A percentile compares a stretch with the other conserved stretches of the same genome.
These are phyloP conservation scores for Panellus pusillus DNA, from an alignment of 768 basidiomycete species.

Conservation along the genomic window DNA sequence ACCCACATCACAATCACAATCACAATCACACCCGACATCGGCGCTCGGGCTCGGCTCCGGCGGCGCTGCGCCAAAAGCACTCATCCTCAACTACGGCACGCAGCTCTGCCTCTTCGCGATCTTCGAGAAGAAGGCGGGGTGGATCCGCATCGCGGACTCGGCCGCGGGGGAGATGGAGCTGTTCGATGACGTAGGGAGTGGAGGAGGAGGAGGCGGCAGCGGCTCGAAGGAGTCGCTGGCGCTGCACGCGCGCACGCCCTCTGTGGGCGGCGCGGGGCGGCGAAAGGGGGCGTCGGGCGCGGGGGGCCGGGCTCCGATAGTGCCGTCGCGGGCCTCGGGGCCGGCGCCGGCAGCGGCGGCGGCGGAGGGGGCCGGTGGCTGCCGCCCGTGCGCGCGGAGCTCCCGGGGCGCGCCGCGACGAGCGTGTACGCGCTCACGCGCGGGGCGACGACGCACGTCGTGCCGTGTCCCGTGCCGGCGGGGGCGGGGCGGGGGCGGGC, in stretches of 20 bases:
- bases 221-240: conserved; percentile 15
- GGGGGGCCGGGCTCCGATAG: too few relatives aligned
- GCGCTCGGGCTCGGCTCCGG: conserved; percentile 44
- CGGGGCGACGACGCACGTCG: conserved; percentile 66
- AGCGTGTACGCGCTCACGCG: conserved; percentile 64
- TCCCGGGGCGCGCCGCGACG: conserved; percentile 38
- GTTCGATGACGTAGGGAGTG: conserved; percentile 38
- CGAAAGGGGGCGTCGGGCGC: conserved; percentile 26
- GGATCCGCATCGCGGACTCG: conserved; percentile 79
- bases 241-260: conserved; percentile 35
- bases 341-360: background rate
- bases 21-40: conserved; percentile 17
- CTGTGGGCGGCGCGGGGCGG: conserved; percentile 33
- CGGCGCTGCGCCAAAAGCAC: conserved; percentile 28
- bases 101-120: conserved; percentile 80
- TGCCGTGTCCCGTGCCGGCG: conserved; percentile 67
- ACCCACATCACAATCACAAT: conserved; percentile 4
- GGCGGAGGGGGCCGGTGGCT: conserved; percentile 48
- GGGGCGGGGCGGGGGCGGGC: conserved; percentile 40
- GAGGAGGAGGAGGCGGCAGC: too few relatives aligned
- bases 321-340: conserved; percentile 28
- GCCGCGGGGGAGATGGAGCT: conserved; percentile 79
- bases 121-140: conserved; percentile 86
- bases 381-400: conserved; percentile 45
- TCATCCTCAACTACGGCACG: conserved; percentile 53